Conservation (phyloP, 2,329 filamentous ascomycete genomes). For the Calonectria ilicicola region DNA sequence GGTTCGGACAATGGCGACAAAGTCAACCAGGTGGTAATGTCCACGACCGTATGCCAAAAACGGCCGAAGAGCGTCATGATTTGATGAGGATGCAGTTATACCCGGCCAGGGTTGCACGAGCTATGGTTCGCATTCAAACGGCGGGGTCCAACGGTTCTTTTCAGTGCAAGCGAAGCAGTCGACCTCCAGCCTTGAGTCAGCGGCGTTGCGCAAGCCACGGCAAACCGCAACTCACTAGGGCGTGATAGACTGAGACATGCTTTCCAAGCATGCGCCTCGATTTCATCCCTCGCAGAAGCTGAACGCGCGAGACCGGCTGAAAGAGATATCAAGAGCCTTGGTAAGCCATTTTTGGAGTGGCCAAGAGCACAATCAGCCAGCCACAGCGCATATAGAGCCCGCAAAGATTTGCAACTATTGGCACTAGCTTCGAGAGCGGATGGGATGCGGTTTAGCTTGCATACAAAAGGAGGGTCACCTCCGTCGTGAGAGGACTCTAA, state of each 20-base stretch:
- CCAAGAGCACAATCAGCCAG: not conserved
- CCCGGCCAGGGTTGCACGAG: not conserved
- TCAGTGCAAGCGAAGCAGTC: not conserved
- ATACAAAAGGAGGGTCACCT: not conserved
- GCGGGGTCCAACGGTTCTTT: not conserved
- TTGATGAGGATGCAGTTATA: not conserved
- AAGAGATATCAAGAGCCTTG: not conserved
- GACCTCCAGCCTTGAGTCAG: not conserved
- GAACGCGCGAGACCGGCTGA: not conserved
- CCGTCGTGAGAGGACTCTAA: not conserved
- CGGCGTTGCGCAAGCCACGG: not conserved
- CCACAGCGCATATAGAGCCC: not conserved
- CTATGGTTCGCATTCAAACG: too few relatives aligned
- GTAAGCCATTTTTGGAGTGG: too few relatives aligned
- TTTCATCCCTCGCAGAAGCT: not conserved
- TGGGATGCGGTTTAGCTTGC: too few relatives aligned
- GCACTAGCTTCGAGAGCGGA: not conserved
- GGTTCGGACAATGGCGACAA: conserved; percentile 26
- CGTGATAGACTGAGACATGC: not conserved
- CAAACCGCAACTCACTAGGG: not conserved
- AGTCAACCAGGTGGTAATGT: conserved; percentile 33
- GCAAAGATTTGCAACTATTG: not conserved
- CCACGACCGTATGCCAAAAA: conserved; percentile 34
- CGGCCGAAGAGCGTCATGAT: conserved; percentile 31
- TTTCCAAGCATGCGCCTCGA: not conserved